These are phyloP conservation scores for Leishmania braziliensis DNA, from an alignment of 208 protist species.

Conservation along the genomic window DNA sequence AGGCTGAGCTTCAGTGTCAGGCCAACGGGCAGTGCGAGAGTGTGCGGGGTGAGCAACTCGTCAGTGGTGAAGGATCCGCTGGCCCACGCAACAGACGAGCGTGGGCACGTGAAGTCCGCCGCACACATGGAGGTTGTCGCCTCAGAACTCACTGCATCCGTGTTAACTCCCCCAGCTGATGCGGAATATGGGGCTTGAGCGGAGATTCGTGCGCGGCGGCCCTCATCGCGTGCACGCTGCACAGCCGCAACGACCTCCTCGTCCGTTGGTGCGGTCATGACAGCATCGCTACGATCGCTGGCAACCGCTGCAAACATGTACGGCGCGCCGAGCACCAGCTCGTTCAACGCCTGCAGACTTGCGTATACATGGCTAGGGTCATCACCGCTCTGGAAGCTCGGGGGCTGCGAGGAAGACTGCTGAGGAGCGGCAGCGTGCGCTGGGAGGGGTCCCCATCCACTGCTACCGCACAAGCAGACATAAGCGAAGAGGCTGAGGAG, in stretches of 20 bases:
- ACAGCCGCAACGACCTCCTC: conserved; percentile 11
- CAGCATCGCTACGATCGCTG: background rate
- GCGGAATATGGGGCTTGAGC: background rate
- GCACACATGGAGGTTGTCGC: conserved; percentile 40
- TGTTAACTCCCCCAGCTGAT: background rate
- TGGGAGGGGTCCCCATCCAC: background rate
- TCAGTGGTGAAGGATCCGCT: conserved; percentile 68
- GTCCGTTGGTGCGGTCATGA: background rate
- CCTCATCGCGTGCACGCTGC: conserved; percentile 8
- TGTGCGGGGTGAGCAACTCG: conserved; percentile 67
- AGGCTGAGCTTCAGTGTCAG: conserved; percentile 75
- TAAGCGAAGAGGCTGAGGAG: background rate
- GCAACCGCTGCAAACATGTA: conserved; percentile 7
- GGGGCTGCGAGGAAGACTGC: background rate
- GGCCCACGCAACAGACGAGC: conserved; percentile 79
- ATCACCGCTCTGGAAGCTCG: background rate
- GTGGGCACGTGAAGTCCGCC: conserved; percentile 62
- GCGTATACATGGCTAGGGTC: conserved; percentile 8
- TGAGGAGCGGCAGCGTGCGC: background rate
- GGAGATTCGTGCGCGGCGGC: background rate
- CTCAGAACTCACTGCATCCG: background rate
- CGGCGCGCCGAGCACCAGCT: conserved; percentile 1
- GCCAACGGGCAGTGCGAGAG: conserved; percentile 50
- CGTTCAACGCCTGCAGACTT: conserved; percentile 25
- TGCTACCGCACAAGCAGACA: background rate